phyloP scores from a whole-genome alignment of 2,329 filamentous ascomycete species.

The Ceratocystis diversiconidia region DNA sequence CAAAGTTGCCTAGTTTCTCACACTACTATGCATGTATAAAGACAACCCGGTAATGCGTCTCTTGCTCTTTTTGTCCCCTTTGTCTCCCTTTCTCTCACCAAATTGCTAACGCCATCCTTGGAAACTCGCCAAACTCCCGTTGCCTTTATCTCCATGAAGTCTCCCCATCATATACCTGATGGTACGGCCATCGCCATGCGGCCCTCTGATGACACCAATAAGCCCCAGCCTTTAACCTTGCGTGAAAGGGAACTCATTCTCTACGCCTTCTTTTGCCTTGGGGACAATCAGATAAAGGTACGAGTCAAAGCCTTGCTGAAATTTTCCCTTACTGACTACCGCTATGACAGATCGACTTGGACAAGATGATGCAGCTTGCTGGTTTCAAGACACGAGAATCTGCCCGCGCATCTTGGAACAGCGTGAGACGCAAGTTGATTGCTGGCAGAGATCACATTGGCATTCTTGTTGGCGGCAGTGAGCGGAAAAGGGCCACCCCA shows the following conservation, averaged over 20 bases:
- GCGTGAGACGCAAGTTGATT: neutral
- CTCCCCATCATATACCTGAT: neutral
- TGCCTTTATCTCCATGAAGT: neutral
- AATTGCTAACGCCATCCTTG: too few species aligned
- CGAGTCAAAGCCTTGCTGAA: neutral
- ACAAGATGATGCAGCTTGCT: neutral
- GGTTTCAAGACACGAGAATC: neutral
- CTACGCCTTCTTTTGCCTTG: neutral
- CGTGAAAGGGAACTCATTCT: neutral
- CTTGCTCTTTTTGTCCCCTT: too few species aligned
- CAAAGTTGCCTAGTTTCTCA: too few species aligned
- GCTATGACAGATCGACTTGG: neutral
- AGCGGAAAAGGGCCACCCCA: neutral
- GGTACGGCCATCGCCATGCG: neutral
- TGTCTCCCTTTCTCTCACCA: too few species aligned
- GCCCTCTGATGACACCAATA: neutral
- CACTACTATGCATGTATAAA: too few species aligned
- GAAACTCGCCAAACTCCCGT: too few species aligned
- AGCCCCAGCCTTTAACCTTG: neutral
- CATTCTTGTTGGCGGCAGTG: neutral
- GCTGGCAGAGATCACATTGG: neutral
- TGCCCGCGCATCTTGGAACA: neutral
- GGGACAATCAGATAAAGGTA: neutral
- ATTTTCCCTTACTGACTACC: neutral
- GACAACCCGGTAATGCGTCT: too few species aligned